Conservation (phyloP, 2,329 filamentous ascomycete species). For the Aspergillus fumigatiaffinis region DNA sequence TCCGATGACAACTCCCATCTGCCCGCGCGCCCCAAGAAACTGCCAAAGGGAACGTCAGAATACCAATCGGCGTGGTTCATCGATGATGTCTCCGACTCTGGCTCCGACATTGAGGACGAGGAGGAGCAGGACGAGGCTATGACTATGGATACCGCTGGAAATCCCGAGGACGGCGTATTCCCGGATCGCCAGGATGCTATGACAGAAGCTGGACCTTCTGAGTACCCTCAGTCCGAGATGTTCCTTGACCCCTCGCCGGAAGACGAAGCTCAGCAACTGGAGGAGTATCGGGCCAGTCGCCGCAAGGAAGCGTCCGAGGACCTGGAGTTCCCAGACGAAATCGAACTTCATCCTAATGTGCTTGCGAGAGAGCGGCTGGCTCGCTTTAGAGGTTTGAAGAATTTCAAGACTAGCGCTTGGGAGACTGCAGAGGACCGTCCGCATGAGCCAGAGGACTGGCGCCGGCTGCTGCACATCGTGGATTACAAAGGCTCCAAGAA, state of each 20-base stretch:
- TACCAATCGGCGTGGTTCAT: slow-evolving; percentile 96
- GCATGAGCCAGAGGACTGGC: slow-evolving; percentile 87
- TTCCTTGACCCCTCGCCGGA: slow-evolving; percentile 76
- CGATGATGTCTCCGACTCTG: slow-evolving; percentile 74
- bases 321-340: slow-evolving; percentile 93
- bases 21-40: slow-evolving; percentile 61
- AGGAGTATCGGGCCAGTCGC: slow-evolving; percentile 73
- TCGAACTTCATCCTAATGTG: slow-evolving; percentile 86
- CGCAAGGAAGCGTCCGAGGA: slow-evolving; percentile 82
- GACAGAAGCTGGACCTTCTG: slow-evolving; percentile 76
- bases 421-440: slow-evolving; percentile 81
- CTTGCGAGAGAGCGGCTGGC: slow-evolving; percentile 79
- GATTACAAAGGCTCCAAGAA: slow-evolving; percentile 85
- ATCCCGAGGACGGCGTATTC: slow-evolving; percentile 79
- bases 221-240: slow-evolving; percentile 91
- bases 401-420: slow-evolving; percentile 81
- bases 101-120: slow-evolving; percentile 76
- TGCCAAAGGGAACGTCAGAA: slow-evolving; percentile 87
- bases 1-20: slow-evolving; percentile 72
- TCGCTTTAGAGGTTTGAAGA: slow-evolving; percentile 89
- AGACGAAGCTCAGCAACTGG: slow-evolving; percentile 78
- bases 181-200: slow-evolving; percentile 50
- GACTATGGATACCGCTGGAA: slow-evolving; percentile 53
- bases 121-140: slow-evolving; percentile 54
- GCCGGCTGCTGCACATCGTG: slow-evolving; percentile 76